These are phyloP conservation scores for Peterozyma xylosa DNA, from an alignment of 805 yeast species.

Conservation along the genomic window DNA sequence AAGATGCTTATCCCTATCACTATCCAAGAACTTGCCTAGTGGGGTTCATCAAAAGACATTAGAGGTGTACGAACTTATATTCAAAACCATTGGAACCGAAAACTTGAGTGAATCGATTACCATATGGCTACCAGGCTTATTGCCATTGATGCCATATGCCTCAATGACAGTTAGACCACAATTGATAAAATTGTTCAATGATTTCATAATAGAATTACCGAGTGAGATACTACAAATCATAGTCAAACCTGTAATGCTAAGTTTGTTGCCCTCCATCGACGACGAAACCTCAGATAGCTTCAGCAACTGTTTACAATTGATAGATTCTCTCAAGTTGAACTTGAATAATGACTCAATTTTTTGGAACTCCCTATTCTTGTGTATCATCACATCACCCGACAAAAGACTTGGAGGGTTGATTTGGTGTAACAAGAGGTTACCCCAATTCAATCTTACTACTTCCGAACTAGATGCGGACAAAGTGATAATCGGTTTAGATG, in stretches of 20 bases:
- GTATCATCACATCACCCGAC: conserved; percentile 73
- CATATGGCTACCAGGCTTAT: conserved; percentile 88
- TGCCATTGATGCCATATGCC: conserved; percentile 84
- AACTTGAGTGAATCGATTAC: conserved; percentile 48
- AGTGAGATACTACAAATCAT: conserved; percentile 41
- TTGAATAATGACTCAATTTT: conserved; percentile 65
- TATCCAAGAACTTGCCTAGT: conserved; percentile 77
- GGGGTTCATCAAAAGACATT: conserved; percentile 93
- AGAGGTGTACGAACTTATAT: conserved; percentile 66
- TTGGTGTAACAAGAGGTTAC: conserved; percentile 64
- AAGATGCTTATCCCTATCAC: conserved; percentile 66
- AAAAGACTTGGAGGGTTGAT: conserved; percentile 76
- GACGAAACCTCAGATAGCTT: conserved; percentile 88
- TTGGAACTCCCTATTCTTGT: conserved; percentile 77
- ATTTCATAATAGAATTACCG: conserved; percentile 46
- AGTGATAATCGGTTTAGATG: conserved; percentile 17
- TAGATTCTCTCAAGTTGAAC: conserved; percentile 51
- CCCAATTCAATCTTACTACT: conserved; percentile 38
- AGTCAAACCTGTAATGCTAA: conserved; percentile 62
- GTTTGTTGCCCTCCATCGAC: conserved; percentile 82
- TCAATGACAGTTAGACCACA: conserved; percentile 83
- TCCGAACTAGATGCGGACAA: conserved; percentile 14
- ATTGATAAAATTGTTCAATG: conserved; percentile 53
- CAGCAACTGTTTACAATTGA: conserved; percentile 45
- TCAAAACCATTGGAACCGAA: conserved; percentile 52